A percentile compares a stretch with the other conserved stretches of the same genome.
Conservation (phyloP, 140 eudicot species). For the Flaveria floridana region DNA sequence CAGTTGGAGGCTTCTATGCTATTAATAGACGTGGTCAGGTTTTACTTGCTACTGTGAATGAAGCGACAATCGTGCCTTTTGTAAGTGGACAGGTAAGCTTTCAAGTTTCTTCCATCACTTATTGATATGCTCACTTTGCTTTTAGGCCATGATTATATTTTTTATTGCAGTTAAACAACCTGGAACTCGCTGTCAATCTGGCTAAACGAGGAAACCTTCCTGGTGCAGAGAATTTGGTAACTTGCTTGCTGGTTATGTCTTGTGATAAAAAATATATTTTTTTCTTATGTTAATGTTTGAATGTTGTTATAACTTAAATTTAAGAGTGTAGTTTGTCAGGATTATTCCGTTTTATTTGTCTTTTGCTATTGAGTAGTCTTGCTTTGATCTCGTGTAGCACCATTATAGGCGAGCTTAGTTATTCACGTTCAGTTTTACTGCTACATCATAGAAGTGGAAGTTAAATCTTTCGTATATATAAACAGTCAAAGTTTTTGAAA, state of each 20-base stretch:
- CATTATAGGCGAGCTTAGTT: background rate
- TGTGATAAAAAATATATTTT: background rate
- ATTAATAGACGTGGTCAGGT: slow-evolving; percentile 96
- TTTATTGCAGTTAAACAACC: slow-evolving; percentile 71
- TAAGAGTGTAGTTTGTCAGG: background rate
- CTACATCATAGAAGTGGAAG: slow-evolving; percentile 6
- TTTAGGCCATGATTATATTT: background rate
- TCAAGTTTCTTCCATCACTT: slow-evolving; percentile 8
- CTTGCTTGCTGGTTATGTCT: slow-evolving; percentile 1
- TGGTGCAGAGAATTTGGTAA: slow-evolving; percentile 98
- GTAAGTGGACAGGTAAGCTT: slow-evolving; percentile 65
- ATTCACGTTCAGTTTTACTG: slow-evolving; percentile 1
- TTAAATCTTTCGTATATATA: background rate
- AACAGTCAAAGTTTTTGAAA: background rate
- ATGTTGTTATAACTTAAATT: background rate
- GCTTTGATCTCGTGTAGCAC: slow-evolving; percentile 13
- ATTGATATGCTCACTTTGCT: slow-evolving; percentile 16
- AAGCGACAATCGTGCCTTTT: slow-evolving; percentile 87
- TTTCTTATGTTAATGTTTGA: slow-evolving; percentile 13
- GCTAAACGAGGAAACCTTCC: slow-evolving; percentile 98
- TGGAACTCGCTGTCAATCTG: slow-evolving; percentile 99
- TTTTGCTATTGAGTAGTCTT: slow-evolving; percentile 7
- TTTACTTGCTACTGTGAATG: slow-evolving; percentile 97
- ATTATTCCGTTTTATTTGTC: background rate
- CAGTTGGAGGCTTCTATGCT: slow-evolving; percentile 97